Evolutionary conservation across 2,329 filamentous ascomycete genomes (phyloP), one percentile per base, ranked within the genome.

Genomic region (Mycosphaerelloides madeirae): DNA sequence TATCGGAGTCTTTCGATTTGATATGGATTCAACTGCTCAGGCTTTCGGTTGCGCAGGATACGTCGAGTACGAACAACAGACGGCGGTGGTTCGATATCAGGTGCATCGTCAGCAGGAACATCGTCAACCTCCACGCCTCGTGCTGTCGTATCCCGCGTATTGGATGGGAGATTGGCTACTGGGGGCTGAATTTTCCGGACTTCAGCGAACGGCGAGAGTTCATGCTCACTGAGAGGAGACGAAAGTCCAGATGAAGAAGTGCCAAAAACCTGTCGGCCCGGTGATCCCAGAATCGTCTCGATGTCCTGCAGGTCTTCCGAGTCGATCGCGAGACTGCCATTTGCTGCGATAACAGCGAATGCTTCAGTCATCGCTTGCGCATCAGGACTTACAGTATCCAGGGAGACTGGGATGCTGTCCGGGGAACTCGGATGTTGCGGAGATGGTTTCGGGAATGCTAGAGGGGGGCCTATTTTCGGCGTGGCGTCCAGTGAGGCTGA

Each of bases 11-110:
- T 64, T 38, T 75, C 72, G 16, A 72, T 51, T 16, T 68, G 54
- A 48, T 74, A 75, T 2, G 72, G 72, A 58, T 74, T 69, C 20
- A 75, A 52, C 50, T 75, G 72, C 36, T 72, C 72, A 12, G 71
- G 67, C 36, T 71, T 72, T 8, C 72, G 61, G 35, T 67, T 57
- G n/a, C 72, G 63, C 16, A 75, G 61, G 7, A 60, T 66, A 31
- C 70, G 55, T 38, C 38, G 16, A 14, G 19, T 29, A 11, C 9
- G 16, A 12, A 16, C 38, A 11, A 29, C 13, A 14, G 28, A 32
- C 13, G 37, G 16, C 14, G 19, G 15, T 7, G 13, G 15, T 3
- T 20, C 11, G 29, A 4, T 14, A 33, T 38, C 35, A 18, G 41
- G 14, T 5, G 38, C 22, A 9, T 48, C 41, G 13, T 32, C 29